phyloP scores from a whole-genome alignment of 1,284 basidiomycete species.

The Irpex sp. region DNA sequence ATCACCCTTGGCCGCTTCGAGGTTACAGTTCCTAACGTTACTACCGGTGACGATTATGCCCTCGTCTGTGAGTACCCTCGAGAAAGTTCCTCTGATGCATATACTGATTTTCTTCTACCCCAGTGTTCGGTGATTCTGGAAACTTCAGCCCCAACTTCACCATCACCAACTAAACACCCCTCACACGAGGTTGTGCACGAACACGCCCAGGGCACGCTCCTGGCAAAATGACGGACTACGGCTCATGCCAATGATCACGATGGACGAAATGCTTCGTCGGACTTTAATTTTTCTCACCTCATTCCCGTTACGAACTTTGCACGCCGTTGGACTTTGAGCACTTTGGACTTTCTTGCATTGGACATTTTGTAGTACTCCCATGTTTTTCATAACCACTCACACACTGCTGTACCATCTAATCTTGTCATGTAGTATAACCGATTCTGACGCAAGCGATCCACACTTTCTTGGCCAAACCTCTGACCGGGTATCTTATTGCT shows the following conservation, averaged over 20 bases:
- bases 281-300: background rate
- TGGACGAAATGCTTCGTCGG: background rate
- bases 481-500: too few species aligned
- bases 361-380: background rate
- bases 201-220: background rate
- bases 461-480: too few species aligned
- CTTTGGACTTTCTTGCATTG: background rate
- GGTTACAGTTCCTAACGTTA: constrained; percentile 29
- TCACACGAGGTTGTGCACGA: background rate
- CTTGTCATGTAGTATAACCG: background rate
- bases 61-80: constrained; percentile 26
- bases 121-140: constrained; percentile 35
- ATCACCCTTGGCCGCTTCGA: constrained; percentile 34
- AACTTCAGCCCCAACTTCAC: constrained; percentile 30
- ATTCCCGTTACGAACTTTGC: background rate
- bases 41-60: constrained; percentile 24
- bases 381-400: background rate
- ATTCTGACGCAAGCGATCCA: background rate
- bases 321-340: background rate
- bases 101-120: background rate
- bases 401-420: background rate
- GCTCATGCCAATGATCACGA: background rate
- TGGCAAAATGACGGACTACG: background rate
- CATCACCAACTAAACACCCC: constrained; percentile 19
- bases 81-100: background rate